A percentile compares a stretch with the other conserved stretches of the same genome.
Conservation (phyloP, 192 early-diverging fungal genomes). For the Linnemannia schmuckeri region DNA sequence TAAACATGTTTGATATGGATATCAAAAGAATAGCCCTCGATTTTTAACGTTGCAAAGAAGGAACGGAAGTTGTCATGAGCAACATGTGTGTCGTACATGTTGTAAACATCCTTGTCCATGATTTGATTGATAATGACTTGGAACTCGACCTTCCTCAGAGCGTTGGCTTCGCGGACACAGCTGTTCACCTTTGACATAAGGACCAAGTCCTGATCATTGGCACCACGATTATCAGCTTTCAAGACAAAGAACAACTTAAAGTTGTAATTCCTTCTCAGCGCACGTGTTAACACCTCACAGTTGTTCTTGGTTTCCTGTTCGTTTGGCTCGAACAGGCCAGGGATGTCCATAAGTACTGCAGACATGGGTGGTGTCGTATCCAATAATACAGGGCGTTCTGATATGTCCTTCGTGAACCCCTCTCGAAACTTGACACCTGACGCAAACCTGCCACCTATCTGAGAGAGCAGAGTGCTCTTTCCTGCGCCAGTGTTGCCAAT, state of each 20-base stretch:
- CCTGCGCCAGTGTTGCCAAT: slow-evolving; percentile 16
- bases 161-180: not conserved
- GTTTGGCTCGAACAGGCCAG: slow-evolving; percentile 17
- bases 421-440: not conserved
- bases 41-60: not conserved
- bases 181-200: slow-evolving; percentile 14
- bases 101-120: not conserved
- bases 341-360: slow-evolving; percentile 10
- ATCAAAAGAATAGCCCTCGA: not conserved
- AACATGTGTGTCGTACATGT: not conserved
- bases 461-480: slow-evolving; percentile 25
- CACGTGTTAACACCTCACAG: not conserved
- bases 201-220: not conserved
- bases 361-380: not conserved
- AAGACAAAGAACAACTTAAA: slow-evolving; percentile 31
- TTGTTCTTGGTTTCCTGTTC: slow-evolving; percentile 6
- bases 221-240: not conserved
- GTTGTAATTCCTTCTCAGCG: slow-evolving; percentile 6
- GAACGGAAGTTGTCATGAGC: slow-evolving; percentile 9
- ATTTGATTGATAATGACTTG: slow-evolving; percentile 32
- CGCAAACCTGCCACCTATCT: slow-evolving; percentile 9
- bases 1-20: not conserved
- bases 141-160: not conserved
- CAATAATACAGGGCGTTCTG: not conserved
- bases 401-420: not conserved